Evolutionary conservation across 2,329 filamentous ascomycete genomes (phyloP).

Genomic region (Stagonosporopsis cucurbitacearum): DNA sequence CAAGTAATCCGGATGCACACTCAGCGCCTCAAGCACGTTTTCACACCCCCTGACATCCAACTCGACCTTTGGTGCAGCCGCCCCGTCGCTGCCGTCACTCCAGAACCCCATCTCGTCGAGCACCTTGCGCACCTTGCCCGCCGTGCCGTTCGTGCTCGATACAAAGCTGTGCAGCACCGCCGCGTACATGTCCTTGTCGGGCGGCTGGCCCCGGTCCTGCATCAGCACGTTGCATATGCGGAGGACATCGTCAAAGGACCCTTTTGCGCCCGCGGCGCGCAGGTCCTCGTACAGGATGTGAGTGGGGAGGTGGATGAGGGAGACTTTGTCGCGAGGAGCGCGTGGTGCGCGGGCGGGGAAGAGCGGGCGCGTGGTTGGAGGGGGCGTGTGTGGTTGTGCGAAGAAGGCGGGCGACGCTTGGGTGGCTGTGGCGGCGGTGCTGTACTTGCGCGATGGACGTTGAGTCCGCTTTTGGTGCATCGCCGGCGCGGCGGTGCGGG

Average conservation of each 20-base stretch:
- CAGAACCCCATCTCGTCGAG: conserved; percentile 71
- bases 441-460: conserved; percentile 26
- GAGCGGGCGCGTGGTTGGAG: not conserved
- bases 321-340: conserved; percentile 7
- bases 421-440: conserved; percentile 14
- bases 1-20: conserved; percentile 85
- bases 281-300: conserved; percentile 41
- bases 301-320: conserved; percentile 36
- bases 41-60: conserved; percentile 73
- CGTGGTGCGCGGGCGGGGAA: not conserved
- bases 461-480: conserved; percentile 2
- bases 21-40: conserved; percentile 72
- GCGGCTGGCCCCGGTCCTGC: conserved; percentile 59
- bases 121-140: conserved; percentile 66
- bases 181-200: conserved; percentile 71
- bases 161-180: conserved; percentile 76
- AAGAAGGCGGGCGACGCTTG: conserved; percentile 12
- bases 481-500: conserved; percentile 1
- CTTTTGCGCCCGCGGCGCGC: conserved; percentile 35
- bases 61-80: conserved; percentile 60
- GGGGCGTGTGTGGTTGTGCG: not conserved
- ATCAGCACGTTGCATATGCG: conserved; percentile 66
- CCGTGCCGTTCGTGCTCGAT: conserved; percentile 68
- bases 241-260: conserved; percentile 36
- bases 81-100: conserved; percentile 1